phyloP scores from a whole-genome alignment of 2,329 filamentous ascomycete species.

The Tolypocladium ophioglossoides region DNA sequence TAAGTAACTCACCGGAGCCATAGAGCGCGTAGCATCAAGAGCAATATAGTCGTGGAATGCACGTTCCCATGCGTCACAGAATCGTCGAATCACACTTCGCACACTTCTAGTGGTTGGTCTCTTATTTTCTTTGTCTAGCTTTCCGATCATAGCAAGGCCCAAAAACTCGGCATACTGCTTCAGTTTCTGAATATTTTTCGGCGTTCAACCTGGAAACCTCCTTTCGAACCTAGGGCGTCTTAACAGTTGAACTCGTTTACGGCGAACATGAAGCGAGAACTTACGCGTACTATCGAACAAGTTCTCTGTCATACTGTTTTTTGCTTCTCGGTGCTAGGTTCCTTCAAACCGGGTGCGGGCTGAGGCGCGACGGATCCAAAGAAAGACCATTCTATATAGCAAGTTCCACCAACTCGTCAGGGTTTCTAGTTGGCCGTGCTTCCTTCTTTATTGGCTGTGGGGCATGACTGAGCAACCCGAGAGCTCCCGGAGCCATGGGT shows the following conservation, averaged over 20 bases:
- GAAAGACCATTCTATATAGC: too few species aligned
- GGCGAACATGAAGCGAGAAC: too few species aligned
- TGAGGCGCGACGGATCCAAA: too few species aligned
- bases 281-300: too few species aligned
- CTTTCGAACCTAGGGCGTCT: background rate
- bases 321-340: too few species aligned
- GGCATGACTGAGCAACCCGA: background rate
- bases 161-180: background rate
- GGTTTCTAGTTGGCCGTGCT: too few species aligned
- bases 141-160: background rate
- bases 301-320: too few species aligned
- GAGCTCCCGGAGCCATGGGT: background rate
- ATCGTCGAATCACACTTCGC: background rate
- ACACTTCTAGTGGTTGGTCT: background rate
- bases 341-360: too few species aligned
- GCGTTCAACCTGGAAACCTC: background rate
- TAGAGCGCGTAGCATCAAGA: background rate
- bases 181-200: background rate
- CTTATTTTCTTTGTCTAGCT: background rate
- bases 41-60: background rate
- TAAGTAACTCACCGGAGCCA: background rate
- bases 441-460: too few species aligned
- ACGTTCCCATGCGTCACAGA: background rate
- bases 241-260: too few species aligned
- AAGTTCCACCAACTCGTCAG: too few species aligned